A percentile compares a stretch with the other conserved stretches of the same genome.
Conservation (phyloP, 768 basidiomycete genomes). For the Rhizopogon vulgaris region DNA sequence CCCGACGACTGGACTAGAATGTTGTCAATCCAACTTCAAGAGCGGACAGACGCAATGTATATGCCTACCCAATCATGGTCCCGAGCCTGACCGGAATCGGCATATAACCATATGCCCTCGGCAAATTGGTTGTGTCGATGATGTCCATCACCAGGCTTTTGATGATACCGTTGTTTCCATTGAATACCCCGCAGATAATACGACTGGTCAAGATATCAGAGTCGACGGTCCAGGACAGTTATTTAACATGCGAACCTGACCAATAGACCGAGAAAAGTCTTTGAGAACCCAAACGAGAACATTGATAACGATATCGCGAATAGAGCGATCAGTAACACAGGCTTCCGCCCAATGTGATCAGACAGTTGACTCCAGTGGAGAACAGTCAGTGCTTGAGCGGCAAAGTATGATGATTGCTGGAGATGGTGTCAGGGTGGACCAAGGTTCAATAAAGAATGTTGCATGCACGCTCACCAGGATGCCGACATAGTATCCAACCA, state of each 20-base stretch:
- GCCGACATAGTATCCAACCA: conserved; percentile 41
- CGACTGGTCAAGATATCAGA: background rate
- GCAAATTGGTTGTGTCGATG: conserved; percentile 8
- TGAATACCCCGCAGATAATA: too few species aligned
- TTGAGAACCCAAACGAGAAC: conserved; percentile 42
- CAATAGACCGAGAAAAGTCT: conserved; percentile 36
- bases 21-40: background rate
- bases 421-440: conserved; percentile 26
- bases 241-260: conserved; percentile 26
- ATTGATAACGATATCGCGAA: conserved; percentile 40
- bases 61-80: conserved; percentile 29
- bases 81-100: conserved; percentile 39
- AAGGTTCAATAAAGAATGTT: background rate
- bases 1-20: conserved; percentile 58
- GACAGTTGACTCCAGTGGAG: too few species aligned
- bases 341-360: too few species aligned
- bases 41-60: conserved; percentile 4
- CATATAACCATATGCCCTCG: conserved; percentile 46
- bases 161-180: too few species aligned
- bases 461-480: conserved; percentile 30
- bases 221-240: background rate
- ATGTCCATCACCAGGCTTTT: too few species aligned
- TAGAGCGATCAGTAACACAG: conserved; percentile 32
- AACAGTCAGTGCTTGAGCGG: conserved; percentile 34
- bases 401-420: conserved; percentile 51